Evolutionary conservation across 768 basidiomycete genomes (phyloP), one percentile per base, ranked within the genome.

Genomic region (Hortiboletus flavorubellus): DNA sequence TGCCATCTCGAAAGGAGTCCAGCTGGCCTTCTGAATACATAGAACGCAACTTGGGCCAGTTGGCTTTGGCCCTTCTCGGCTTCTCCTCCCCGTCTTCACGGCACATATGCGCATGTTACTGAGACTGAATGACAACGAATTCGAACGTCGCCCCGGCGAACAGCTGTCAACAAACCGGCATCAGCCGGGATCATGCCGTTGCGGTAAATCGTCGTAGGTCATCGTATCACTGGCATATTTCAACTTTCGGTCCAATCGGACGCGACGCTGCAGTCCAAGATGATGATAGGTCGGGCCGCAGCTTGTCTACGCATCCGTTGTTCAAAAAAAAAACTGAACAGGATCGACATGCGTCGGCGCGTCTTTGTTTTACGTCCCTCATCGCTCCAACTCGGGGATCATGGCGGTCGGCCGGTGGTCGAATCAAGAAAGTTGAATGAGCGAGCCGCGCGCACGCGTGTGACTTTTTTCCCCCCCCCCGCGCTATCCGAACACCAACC

Each of bases 351-450:
- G 64, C 53, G 59, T 61, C 62, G 63, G 65, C 34, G 63, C 35
- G 63, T 49, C 59, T 51, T 54, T 49, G 51, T 52, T 66, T 64
- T 66, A 65, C 64, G 64, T 65, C 54, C 41, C 35, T 5, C 9
- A 2, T 51, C 23, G 33, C 55, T 15, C 41, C 26, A 42, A 37
- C 40, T 26, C 23, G 56, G 47, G 4, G 38, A 29, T 39, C 50
- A 46, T 34, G 61, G 49, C 29, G 33, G 45, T 33, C 46, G 7
- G 46, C 47, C 53, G 60, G 55, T 46, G 31, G 46, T 50, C 26
- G 18, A 67, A 67, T 62, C 35, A 12, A 58, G 60, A 37, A 64
- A 46, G 34, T 37, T 56, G 39, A 64, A 65, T 54, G 65, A 41
- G 21, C 48, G 12, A 10, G 33, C 39, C 37, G 26, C 33, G 46